Percentiles rank a stretch among this genome's conserved stretches.
Conservation (phyloP, 495 filamentous ascomycete genomes). For the Xylaria curta region DNA sequence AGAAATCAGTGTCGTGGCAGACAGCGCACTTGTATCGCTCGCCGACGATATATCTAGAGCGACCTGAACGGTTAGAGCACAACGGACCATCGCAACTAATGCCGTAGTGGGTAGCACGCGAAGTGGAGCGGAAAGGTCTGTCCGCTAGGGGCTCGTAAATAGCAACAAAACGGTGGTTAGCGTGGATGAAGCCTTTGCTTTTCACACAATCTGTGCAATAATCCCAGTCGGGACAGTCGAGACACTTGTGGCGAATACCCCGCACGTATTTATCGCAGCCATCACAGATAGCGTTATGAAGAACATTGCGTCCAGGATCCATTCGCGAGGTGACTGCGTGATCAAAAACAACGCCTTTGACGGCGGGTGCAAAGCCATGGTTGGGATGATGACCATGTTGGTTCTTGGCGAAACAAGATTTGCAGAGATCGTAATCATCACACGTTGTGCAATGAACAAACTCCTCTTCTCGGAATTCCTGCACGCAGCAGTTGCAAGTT, state of each 20-base stretch:
- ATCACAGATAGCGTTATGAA: conserved; percentile 91
- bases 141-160: conserved; percentile 80
- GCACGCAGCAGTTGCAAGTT: conserved; percentile 92
- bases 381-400: conserved; percentile 93
- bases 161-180: conserved; percentile 87
- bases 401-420: conserved; percentile 73
- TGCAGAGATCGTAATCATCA: conserved; percentile 91
- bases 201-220: conserved; percentile 83
- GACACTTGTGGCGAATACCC: conserved; percentile 95
- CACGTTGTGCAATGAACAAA: conserved; percentile 88
- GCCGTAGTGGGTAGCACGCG: conserved; percentile 70
- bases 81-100: conserved; percentile 97
- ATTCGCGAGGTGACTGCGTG: conserved; percentile 66
- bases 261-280: conserved; percentile 89
- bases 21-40: conserved; percentile 97
- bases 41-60: conserved; percentile 74
- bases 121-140: conserved; percentile 36
- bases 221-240: conserved; percentile 97
- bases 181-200: conserved; percentile 70
- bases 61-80: conserved; percentile 65
- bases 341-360: conserved; percentile 62
- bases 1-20: conserved; percentile 96
- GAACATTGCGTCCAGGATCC: conserved; percentile 77
- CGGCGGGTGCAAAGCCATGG: conserved; percentile 76
- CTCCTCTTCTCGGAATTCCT: conserved; percentile 72